These are phyloP conservation scores for Ustilago esculenta DNA, from an alignment of 1,284 basidiomycete genomes.

Conservation along the genomic window DNA sequence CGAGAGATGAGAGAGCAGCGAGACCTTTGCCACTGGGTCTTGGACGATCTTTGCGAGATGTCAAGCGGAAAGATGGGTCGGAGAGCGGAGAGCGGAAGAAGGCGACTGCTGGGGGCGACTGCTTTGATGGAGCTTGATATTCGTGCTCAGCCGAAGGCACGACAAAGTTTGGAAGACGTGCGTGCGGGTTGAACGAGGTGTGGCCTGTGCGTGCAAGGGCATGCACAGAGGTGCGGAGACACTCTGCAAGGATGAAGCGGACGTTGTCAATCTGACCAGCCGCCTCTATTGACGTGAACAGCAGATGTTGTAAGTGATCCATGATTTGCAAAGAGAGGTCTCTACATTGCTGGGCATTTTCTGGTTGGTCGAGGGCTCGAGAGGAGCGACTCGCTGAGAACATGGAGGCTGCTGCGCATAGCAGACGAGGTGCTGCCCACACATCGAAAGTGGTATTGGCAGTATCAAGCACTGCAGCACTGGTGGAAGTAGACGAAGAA, in stretches of 20 bases:
- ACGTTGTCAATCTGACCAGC: conserved; percentile 47
- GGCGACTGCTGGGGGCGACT: conserved; percentile 1
- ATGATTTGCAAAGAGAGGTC: conserved; percentile 17
- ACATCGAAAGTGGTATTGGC: conserved; percentile 54
- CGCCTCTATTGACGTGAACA: conserved; percentile 31
- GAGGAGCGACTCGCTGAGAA: conserved; percentile 11
- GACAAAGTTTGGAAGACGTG: conserved; percentile 34
- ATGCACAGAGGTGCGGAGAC: conserved; percentile 30
- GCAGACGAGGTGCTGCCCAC: conserved; percentile 52
- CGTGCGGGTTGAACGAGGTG: conserved; percentile 27
- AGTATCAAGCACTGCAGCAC: conserved; percentile 30
- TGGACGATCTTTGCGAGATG: conserved; percentile 32
- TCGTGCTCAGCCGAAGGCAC: conserved; percentile 8
- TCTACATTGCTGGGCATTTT: conserved; percentile 2
- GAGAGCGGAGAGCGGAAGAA: conserved; percentile 19
- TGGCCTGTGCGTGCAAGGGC: conserved; percentile 36
- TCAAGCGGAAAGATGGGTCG: conserved; percentile 24
- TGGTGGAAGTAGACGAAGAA: conserved; percentile 15
- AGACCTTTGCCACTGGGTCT: conserved; percentile 29
- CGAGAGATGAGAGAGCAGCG: conserved; percentile 13
- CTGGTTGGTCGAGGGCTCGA: background rate
- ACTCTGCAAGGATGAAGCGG: conserved; percentile 35
- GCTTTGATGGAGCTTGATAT: background rate
- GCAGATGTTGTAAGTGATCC: conserved; percentile 16
- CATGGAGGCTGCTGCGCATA: conserved; percentile 37